Base-by-base conservation (phyloP, 2,329 filamentous ascomycete genomes). In the Epicoccum sorghinum region DNA sequence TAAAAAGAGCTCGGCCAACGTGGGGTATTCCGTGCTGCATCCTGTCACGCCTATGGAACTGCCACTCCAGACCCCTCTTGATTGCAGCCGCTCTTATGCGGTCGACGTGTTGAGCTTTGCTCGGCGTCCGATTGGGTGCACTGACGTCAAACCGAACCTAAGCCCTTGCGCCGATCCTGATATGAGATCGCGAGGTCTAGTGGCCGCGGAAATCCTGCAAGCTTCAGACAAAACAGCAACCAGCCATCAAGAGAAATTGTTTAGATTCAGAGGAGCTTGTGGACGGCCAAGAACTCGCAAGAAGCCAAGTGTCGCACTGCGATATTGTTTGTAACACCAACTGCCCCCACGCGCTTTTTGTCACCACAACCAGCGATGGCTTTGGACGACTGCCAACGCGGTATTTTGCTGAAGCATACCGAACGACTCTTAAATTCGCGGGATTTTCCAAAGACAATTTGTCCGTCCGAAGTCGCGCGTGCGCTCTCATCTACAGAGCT, bases 401-500 rank as follows among this genome's bases (percentile, higher is more conserved):
- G 45, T 3, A 52, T 66, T 14, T 45, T 64, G 46, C 39, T 58
- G 22, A 27, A 36, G 29, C 65, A 64, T 60, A 61, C 74, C 40
- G 33, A 61, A 32, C 55, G 52, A 27, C 64, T 77, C 23, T 63
- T 78, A 18, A 50, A 56, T 30, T 43, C 61, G 8, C 68, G 77
- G 33, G 59, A 65, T 14, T 71, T 66, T 44, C 81, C 80, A 9
- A 82, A 82, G 62, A 83, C 81, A 0, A 78, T 82, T 57, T 83
- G 81, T 60, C 81, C 80, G 4, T 82, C 80, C 12, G 80, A 82
- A 67, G 73, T 82, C 35, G 79, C 80, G 1, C 74, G 81, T 24
- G 75, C 78, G 1, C 65, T 82, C 7, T 75, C 78, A 12, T 14
- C 52, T 3, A 50, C 65, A 7, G 79, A 83, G 27, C 65, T 83